phyloP scores from a whole-genome alignment of 2,329 filamentous ascomycete species.

The Penicillium nordicum region DNA sequence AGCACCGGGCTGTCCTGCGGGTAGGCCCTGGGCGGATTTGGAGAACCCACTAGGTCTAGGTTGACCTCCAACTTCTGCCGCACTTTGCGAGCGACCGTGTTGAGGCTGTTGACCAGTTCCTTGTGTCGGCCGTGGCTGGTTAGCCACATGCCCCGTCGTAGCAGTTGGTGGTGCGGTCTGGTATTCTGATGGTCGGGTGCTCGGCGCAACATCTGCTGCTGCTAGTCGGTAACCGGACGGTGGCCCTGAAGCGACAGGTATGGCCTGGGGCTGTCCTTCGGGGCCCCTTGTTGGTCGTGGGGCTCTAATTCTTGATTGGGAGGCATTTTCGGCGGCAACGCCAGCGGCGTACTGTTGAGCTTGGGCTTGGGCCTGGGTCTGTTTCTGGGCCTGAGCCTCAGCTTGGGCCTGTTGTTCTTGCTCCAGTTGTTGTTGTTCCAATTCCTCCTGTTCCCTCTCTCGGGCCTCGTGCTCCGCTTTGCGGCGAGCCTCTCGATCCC shows the following conservation, averaged over 20 bases:
- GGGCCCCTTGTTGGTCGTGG: slow-evolving; percentile 15
- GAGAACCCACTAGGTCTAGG: slow-evolving; percentile 18
- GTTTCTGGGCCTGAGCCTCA: slow-evolving; percentile 27
- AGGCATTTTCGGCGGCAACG: slow-evolving; percentile 34
- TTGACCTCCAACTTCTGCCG: slow-evolving; percentile 17
- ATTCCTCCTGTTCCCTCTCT: slow-evolving; percentile 52
- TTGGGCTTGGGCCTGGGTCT: slow-evolving; percentile 22
- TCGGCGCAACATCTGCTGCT: slow-evolving; percentile 10
- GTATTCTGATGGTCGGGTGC: slow-evolving; percentile 18
- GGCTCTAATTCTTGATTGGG: slow-evolving; percentile 25
- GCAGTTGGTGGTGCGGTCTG: slow-evolving; percentile 9
- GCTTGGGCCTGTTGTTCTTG: slow-evolving; percentile 29
- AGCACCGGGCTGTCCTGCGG: slow-evolving; percentile 22
- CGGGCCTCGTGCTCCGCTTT: slow-evolving; percentile 64
- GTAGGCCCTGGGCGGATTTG: slow-evolving; percentile 28
- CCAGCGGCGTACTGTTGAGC: slow-evolving; percentile 45
- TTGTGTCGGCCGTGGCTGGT: slow-evolving; percentile 16
- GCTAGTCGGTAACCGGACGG: slow-evolving; percentile 14
- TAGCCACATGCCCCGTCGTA: slow-evolving; percentile 6
- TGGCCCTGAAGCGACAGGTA: slow-evolving; percentile 5
- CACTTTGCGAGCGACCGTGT: slow-evolving; percentile 20
- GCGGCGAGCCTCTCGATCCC: slow-evolving; percentile 69
- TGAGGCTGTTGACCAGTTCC: slow-evolving; percentile 20
- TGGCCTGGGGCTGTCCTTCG: slow-evolving; percentile 11
- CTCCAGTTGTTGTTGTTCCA: slow-evolving; percentile 47